Percentiles rank a stretch among this genome's conserved stretches.
Evolutionary conservation across 768 basidiomycete genomes (phyloP).

Genomic region (Termitomyces sp.): DNA sequence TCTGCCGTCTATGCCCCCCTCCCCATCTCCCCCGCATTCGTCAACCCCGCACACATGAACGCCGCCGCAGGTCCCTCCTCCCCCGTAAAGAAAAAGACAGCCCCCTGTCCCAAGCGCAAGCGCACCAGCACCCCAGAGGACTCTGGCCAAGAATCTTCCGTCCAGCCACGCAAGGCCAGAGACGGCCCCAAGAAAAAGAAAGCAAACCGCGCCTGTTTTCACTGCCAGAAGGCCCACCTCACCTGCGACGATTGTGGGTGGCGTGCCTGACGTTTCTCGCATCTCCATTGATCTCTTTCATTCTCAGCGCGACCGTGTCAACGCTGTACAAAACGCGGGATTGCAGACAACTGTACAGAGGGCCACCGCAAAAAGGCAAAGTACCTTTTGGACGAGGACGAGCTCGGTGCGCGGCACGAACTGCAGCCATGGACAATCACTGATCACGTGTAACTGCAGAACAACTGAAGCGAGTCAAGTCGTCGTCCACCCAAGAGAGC

Average conservation of each 20-base stretch:
- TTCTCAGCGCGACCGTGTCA: slow-evolving; percentile 88
- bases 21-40: slow-evolving; percentile 28
- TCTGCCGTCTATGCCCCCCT: slow-evolving; percentile 34
- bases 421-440: slow-evolving; percentile 19
- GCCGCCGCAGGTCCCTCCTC: slow-evolving; percentile 42
- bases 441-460: slow-evolving; percentile 40
- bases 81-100: slow-evolving; percentile 34
- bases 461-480: slow-evolving; percentile 44
- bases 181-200: slow-evolving; percentile 93
- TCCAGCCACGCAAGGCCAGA: slow-evolving; percentile 49
- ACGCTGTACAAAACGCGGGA: slow-evolving; percentile 91
- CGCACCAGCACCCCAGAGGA: slow-evolving; percentile 59
- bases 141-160: slow-evolving; percentile 41
- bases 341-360: slow-evolving; percentile 84
- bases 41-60: slow-evolving; percentile 40
- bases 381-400: slow-evolving; percentile 91
- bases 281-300: slow-evolving; percentile 13
- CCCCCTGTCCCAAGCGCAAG: slow-evolving; percentile 46
- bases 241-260: slow-evolving; percentile 96
- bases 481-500: slow-evolving; percentile 31
- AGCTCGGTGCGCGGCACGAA: slow-evolving; percentile 59
- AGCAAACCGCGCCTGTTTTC: slow-evolving; percentile 88
- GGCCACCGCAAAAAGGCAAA: slow-evolving; percentile 98
- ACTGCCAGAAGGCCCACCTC: slow-evolving; percentile 95
- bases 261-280: slow-evolving; percentile 8